A percentile compares a stretch with the other conserved stretches of the same genome.
Conservation (phyloP, 257 asterid genomes). For the Orobanche coerulescens region DNA sequence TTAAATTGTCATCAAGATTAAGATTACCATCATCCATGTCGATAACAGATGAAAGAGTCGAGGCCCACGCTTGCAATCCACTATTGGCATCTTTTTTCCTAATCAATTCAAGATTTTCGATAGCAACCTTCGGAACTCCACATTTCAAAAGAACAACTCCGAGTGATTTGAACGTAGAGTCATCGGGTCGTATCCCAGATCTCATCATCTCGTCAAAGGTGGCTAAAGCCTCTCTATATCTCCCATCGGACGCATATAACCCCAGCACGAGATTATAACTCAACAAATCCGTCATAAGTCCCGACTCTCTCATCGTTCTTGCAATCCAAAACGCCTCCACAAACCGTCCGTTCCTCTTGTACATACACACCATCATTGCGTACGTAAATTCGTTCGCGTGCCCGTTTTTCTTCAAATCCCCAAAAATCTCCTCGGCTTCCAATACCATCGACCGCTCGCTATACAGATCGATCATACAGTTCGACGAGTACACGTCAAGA, state of each 20-base stretch:
- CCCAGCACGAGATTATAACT: slow-evolving; percentile 74
- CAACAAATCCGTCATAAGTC: slow-evolving; percentile 67
- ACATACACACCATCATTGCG: slow-evolving; percentile 96
- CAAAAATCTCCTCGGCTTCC: slow-evolving; percentile 68
- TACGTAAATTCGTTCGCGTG: slow-evolving; percentile 79
- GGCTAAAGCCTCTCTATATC: slow-evolving; percentile 67
- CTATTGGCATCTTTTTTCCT: slow-evolving; percentile 41
- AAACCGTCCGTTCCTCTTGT: slow-evolving; percentile 68
- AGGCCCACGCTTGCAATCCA: slow-evolving; percentile 55
- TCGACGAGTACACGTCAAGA: slow-evolving; percentile 64
- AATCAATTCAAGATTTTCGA: slow-evolving; percentile 42
- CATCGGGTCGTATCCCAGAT: slow-evolving; percentile 56
- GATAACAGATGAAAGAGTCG: slow-evolving; percentile 51
- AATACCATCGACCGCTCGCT: slow-evolving; percentile 66
- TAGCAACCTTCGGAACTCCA: slow-evolving; percentile 61
- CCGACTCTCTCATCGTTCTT: slow-evolving; percentile 59
- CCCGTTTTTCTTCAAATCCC: slow-evolving; percentile 42
- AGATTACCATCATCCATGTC: slow-evolving; percentile 28
- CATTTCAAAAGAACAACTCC: slow-evolving; percentile 62
- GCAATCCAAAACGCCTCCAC: slow-evolving; percentile 61
- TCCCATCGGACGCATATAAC: slow-evolving; percentile 69
- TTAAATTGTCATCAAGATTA: slow-evolving; percentile 20
- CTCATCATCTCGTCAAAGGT: slow-evolving; percentile 64
- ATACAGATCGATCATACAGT: slow-evolving; percentile 92
- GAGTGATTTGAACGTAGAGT: slow-evolving; percentile 64